Conservation (phyloP, 164 flowering plant genomes). For the Pachysandra terminalis region DNA sequence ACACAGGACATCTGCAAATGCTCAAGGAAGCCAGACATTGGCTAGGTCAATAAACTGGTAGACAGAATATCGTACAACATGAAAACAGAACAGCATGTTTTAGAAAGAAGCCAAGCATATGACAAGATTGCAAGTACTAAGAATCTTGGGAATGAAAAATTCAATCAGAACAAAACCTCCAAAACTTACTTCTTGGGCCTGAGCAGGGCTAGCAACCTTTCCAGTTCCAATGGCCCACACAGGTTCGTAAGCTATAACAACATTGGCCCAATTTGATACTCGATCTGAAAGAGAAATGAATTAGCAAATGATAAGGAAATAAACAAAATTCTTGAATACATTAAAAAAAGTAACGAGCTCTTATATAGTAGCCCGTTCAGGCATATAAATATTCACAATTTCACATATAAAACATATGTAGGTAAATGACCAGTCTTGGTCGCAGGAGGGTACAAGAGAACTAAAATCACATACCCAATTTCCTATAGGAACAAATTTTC, state of each 20-base stretch:
- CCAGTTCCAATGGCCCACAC: slow-evolving; percentile 98
- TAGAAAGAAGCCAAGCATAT: too few species aligned
- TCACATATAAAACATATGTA: background rate
- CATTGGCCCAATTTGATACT: slow-evolving; percentile 52
- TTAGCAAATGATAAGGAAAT: background rate
- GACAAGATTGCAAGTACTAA: too few species aligned
- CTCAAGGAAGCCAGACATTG: too few species aligned
- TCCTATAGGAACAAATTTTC: too few species aligned
- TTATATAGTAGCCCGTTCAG: too few species aligned
- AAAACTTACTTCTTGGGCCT: slow-evolving; percentile 82
- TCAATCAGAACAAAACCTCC: background rate
- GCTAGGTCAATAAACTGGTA: too few species aligned
- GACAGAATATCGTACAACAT: too few species aligned
- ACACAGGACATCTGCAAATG: too few species aligned
- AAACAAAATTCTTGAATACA: background rate
- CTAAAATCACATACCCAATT: too few species aligned
- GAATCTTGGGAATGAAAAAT: background rate
- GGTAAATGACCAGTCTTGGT: background rate
- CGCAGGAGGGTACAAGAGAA: background rate
- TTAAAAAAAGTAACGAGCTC: background rate
- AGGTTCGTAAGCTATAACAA: slow-evolving; percentile 88
- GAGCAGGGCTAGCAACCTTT: slow-evolving; percentile 87
- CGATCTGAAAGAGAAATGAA: slow-evolving; percentile 31
- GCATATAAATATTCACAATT: background rate
- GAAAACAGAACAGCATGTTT: too few species aligned